Conservation (phyloP, 106 monocot species). For the Dactylorhiza incarnata region DNA sequence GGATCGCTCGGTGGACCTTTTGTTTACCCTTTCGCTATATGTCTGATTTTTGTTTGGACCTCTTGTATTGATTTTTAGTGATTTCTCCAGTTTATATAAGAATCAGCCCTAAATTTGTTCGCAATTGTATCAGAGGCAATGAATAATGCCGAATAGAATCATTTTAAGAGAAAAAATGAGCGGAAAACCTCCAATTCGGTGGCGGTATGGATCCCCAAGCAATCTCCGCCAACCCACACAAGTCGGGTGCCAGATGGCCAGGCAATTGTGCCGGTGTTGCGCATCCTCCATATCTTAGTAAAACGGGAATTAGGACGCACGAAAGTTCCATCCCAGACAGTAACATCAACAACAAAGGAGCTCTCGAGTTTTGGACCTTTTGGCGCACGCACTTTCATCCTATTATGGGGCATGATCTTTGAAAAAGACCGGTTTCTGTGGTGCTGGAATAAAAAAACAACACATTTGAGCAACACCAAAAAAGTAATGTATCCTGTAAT, state of each 20-base stretch:
- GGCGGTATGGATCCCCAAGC: constrained; percentile 22
- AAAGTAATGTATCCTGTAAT: neutral
- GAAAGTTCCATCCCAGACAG: constrained; percentile 70
- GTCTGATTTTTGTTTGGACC: no score
- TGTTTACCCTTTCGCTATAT: no score
- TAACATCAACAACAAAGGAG: constrained; percentile 64
- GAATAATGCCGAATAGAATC: neutral
- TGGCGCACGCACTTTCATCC: constrained; percentile 7
- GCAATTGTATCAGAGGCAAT: neutral
- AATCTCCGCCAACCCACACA: constrained; percentile 74
- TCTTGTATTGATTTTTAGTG: no score
- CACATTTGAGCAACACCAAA: neutral
- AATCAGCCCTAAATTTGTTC: neutral
- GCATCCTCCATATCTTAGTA: constrained; percentile 92
- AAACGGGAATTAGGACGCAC: constrained; percentile 55
- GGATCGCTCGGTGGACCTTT: no score
- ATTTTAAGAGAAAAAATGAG: neutral
- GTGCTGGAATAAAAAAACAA: constrained; percentile 9
- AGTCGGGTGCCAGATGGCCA: constrained; percentile 81
- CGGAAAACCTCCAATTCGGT: constrained; percentile 45
- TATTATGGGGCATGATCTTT: constrained; percentile 6
- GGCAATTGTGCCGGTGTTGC: constrained; percentile 52
- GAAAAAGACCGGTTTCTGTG: constrained; percentile 1
- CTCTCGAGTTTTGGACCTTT: constrained; percentile 51
- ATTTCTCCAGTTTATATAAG: no score